Base-by-base conservation (phyloP, 2,329 filamentous ascomycete genomes). In the Pezizomycotina sp. region DNA sequence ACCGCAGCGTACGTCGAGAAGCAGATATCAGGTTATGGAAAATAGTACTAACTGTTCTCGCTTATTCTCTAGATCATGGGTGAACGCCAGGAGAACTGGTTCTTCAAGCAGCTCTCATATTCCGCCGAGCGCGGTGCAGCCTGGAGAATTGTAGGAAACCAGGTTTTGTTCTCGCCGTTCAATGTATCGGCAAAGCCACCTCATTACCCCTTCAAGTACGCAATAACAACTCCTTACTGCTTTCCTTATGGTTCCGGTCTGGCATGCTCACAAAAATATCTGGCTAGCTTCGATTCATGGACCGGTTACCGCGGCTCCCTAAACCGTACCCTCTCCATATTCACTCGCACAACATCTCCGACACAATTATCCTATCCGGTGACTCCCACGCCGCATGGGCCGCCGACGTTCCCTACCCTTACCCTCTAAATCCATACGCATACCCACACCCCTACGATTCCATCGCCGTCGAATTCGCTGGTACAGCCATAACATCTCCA, bases 341-440 rank as follows among this genome's bases (percentile, higher is more conserved):
- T 82, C 6, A 76, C 74, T 48, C 61, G 70, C 34, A 78, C 53
- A 62, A 71, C 12, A 80, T 82, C 46, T 61, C 60, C 38, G 81
- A 82, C 59, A 81, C 74, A 51, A 68, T 82, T 47, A 70, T 82
- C 49, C 65, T 83, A 14, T 65, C 75, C 0, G 77, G 77, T 8
- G 77, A 82, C 52, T 68, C 63, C 27, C 77, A 82, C 51, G 66
- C 66, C 14, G 71, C 68, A 31, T 79, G 75, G 69, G 69, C 68
- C 24, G 55, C 54, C 33, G 70, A 74, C 42, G 56, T 75, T 1
- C 62, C 64, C 29, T 74, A 62, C 26, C n/a, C n/a, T n/a, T n/a
- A n/a, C n/a, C n/a, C n/a, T n/a, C n/a, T n/a, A n/a, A 68, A 62
- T 24, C n/a, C n/a, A n/a, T n/a, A n/a, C n/a, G n/a, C n/a, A n/a